A percentile compares a stretch with the other conserved stretches of the same genome.
These are phyloP conservation scores for Stipa capillata DNA, from an alignment of 176 grass and related monocot species.

Conservation along the genomic window DNA sequence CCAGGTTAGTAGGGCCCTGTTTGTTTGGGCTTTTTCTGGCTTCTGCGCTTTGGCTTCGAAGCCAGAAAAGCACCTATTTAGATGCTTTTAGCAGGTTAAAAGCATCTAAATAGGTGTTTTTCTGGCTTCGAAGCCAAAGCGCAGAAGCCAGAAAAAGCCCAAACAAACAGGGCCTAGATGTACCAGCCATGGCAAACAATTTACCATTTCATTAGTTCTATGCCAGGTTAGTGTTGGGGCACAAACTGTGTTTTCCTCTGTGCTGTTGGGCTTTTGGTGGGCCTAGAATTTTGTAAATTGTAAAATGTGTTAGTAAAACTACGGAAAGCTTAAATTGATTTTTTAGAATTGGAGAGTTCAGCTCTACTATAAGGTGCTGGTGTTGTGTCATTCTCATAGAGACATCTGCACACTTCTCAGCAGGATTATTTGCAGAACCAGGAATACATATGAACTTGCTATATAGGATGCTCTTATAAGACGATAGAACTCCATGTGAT, in stretches of 20 bases:
- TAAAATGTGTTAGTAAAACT: neutral
- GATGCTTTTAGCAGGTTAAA: too few species aligned
- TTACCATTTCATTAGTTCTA: constrained; percentile 13
- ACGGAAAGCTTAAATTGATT: neutral
- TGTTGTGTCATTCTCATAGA: neutral
- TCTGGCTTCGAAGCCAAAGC: too few species aligned
- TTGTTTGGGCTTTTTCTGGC: too few species aligned
- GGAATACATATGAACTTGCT: constrained; percentile 10
- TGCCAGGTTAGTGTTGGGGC: constrained; percentile 12
- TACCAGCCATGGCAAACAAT: neutral
- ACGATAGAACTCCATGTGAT: neutral
- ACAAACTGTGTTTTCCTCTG: neutral
- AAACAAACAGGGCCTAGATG: too few species aligned
- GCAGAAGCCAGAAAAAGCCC: too few species aligned
- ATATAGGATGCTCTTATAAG: constrained; percentile 1
- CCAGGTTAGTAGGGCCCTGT: constrained; percentile 83
- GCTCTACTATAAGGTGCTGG: neutral
- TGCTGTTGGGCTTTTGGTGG: neutral
- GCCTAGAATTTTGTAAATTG: neutral
- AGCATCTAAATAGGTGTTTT: too few species aligned
- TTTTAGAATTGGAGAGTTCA: constrained; percentile 11
- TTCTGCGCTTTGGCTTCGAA: too few species aligned
- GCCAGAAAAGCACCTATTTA: too few species aligned
- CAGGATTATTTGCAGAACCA: constrained; percentile 10
- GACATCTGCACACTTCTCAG: neutral